phyloP scores from a whole-genome alignment of 495 filamentous ascomycete species.

The Hyaloscypha bicolor region DNA sequence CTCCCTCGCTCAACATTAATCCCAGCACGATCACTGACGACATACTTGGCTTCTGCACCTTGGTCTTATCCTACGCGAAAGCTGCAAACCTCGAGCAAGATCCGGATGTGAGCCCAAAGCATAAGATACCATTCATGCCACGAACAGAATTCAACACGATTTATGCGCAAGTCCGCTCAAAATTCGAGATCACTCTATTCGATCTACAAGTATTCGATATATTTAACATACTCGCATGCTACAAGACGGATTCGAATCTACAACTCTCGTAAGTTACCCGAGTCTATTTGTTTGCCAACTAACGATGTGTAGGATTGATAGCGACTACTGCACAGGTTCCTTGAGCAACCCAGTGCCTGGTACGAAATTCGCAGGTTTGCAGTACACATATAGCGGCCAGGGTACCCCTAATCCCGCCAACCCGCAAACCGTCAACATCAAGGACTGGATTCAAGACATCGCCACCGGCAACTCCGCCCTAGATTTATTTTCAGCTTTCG shows the following conservation, averaged over 20 bases:
- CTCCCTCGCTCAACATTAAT: background rate
- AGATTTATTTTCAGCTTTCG: constrained; percentile 8
- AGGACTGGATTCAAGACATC: too few species aligned
- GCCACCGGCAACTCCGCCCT: background rate
- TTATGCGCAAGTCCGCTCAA: constrained; percentile 16
- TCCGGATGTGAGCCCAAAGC: constrained; percentile 18
- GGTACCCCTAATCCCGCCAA: background rate
- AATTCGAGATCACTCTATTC: constrained; percentile 5
- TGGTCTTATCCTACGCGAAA: constrained; percentile 20
- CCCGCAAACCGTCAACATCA: background rate
- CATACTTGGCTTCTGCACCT: constrained; percentile 18
- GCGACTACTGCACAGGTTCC: constrained; percentile 14
- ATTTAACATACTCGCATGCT: constrained; percentile 20
- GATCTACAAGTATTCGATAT: constrained; percentile 7
- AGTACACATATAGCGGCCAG: constrained; percentile 9
- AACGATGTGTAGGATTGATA: constrained; percentile 16
- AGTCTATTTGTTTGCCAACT: constrained; percentile 15
- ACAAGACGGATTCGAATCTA: constrained; percentile 6
- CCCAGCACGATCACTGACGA: constrained; percentile 9
- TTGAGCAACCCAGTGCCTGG: constrained; percentile 2
- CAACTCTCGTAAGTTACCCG: constrained; percentile 11
- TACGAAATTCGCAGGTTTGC: constrained; percentile 6
- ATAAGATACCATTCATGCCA: constrained; percentile 13
- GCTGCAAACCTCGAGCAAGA: background rate
- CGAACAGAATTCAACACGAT: constrained; percentile 24